Evolutionary conservation across 2,329 filamentous ascomycete genomes (phyloP), one percentile per base, ranked within the genome.

Genomic region (Ophiognomonia clavigignenti-juglandacearum): DNA sequence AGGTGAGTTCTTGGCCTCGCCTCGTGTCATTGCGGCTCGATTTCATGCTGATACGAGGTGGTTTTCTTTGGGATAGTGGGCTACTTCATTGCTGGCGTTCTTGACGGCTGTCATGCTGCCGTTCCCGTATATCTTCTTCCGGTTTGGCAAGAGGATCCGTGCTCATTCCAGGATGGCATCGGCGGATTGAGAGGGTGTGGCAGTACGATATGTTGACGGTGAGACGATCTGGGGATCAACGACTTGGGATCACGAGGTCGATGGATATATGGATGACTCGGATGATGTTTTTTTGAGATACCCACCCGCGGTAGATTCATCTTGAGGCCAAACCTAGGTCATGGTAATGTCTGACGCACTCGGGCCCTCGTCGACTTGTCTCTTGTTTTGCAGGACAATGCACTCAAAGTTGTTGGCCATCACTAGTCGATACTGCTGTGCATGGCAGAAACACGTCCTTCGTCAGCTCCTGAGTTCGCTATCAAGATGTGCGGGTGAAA

Each of bases 91-190:
- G 35, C 63, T 85, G 37, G 82, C 73, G 2, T 85, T 85, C 53
- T 57, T 85, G 43, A 77, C 80, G 1, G 58, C 85, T 3, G 72
- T 65, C 40, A 81, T 85, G 76, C 66, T 81, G 63, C 81, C 81
- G 1, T 82, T 85, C 51, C 82, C 82, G 4, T 82, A 77, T 56
- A 58, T 83, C 7, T 83, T 83, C 51, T 84, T 82, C 65, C 69
- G 68, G 36, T 79, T 77, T 52, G 80, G 80, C 37, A 82, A 82
- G 63, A 64, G 57, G 48, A 72, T 84, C 50, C 71, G 80, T 45
- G 66, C 65, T 18, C 73, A 65, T 46, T 83, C 80, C 56, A 70
- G 72, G 39, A 83, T 73, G 61, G 77, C 78, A 22, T 65, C 53
- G 8, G 39, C 51, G 11, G 57, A 53, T 37, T 59, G 50, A 51